Evolutionary conservation across 2,329 filamentous ascomycete genomes (phyloP), one percentile per base, ranked within the genome.

Genomic region (Beauveria rudraprayagi): DNA sequence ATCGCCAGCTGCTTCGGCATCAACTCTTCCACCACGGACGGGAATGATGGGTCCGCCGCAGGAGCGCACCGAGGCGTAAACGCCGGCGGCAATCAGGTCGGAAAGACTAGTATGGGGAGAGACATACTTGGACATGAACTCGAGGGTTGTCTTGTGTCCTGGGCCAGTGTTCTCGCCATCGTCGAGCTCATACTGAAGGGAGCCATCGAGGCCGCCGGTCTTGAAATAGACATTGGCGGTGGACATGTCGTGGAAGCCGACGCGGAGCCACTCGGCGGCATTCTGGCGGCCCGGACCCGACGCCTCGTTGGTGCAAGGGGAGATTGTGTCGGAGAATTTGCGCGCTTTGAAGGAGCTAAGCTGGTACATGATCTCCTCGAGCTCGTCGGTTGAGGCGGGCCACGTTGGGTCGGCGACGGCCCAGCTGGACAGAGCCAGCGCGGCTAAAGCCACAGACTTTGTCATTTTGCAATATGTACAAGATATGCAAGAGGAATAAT

Each of bases 331-430:
- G 51, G 82, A 78, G 68, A 87, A 85, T 46, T 80, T 77, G 63
- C 83, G 77, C 37, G 78, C 76, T 51, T 77, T 75, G 67, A 83
- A 82, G 3, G 82, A 83, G 40, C 76, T 73, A 57, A 81, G 79
- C 66, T 86, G 80, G 67, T 80, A 84, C 76, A 87, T 82, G 65
- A 86, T 80, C 69, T 86, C 84, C 70, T 87, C 84, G 62, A 87
- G 72, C 68, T 87, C 83, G 66, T 87, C 84, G 19, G 78, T 78
- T 14, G 76, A 67, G 2, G 82, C 79, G 2, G 84, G 84, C 84
- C 84, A 87, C 66, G 83, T 87, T 37, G 80, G 81, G 64, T 81
- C 78, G 26, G 82, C 78, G 52, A 65, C 63, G 54, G 68, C 68
- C 19, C 54, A 57, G 62, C 70, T 64, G 53, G 70, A 71, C 60